Evolutionary conservation across 305 asterid genomes (phyloP).

Genomic region (Solanum hybrid): DNA sequence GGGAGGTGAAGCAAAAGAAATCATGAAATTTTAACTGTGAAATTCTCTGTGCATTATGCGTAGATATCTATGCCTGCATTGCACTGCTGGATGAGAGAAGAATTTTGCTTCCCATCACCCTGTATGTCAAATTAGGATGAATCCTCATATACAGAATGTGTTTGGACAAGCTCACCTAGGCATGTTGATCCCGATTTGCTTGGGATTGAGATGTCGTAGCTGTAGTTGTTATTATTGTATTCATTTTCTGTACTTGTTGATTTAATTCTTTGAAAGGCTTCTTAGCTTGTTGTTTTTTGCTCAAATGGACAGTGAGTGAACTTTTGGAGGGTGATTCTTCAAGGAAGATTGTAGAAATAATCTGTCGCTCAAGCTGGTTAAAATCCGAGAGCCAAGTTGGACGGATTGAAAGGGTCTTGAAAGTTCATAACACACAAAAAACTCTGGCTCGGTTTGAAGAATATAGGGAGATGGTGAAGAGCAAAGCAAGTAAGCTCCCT

Average conservation of each 20-base stretch:
- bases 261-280: background rate
- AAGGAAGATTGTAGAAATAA: slow-evolving; percentile 77
- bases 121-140: background rate
- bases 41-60: background rate
- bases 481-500: slow-evolving; percentile 65
- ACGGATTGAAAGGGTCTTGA: slow-evolving; percentile 60
- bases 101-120: background rate
- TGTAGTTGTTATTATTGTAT: background rate
- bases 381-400: slow-evolving; percentile 57
- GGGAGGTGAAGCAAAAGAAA: background rate
- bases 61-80: background rate
- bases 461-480: slow-evolving; percentile 62
- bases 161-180: background rate
- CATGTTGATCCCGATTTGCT: background rate
- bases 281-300: background rate
- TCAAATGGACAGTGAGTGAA: slow-evolving; percentile 50
- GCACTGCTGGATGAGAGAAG: background rate
- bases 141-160: background rate
- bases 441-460: slow-evolving; percentile 73
- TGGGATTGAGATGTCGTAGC: background rate
- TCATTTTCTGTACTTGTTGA: background rate
- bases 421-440: slow-evolving; percentile 78
- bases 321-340: slow-evolving; percentile 89
- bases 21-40: background rate
- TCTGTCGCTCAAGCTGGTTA: slow-evolving; percentile 70